Evolutionary conservation across 768 basidiomycete species (phyloP), one percentile per base, ranked within the genome.

Genomic region (Mycena epipterygia): DNA sequence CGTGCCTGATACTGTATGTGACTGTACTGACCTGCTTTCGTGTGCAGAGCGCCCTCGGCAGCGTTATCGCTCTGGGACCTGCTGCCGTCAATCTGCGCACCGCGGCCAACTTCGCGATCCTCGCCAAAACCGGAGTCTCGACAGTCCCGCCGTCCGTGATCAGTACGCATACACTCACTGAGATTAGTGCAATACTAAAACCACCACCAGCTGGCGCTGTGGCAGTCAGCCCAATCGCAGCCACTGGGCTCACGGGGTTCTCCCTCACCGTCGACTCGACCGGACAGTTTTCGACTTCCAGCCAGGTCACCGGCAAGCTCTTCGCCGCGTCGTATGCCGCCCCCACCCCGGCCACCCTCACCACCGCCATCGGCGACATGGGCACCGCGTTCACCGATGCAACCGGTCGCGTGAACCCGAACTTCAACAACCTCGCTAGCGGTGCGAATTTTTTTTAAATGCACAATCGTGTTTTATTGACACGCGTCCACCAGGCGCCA

Each of bases 21-120:
- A 8, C 44, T 23, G 3, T 6, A 13, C 44, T 46, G 44, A 46
- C 23, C 9, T 6, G 23, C 44, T 5, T 46, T 23, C 19, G n/a
- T 13, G 3, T 9, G n/a, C 44, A 46, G 44, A 13, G 21, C 5
- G 44, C n/a, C 13, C 13, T 46, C 13, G 44, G 44, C 25, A 29
- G 39, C 17, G 57, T 58, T n/a, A 14, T 27, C 12, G 57, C 57
- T 29, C 25, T 42, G 3, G 57, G 57, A 19, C 57, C 57, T 11
- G 57, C 57, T 39, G 57, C 57, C 2, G 57, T 58, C 12, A 58
- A 58, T 19, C 27, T 58, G 25, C 6, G 57, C 11, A 58, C 57
- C 4, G 57, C 57, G 2, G 57, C 25, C 37, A 58, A 58, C 37
- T 58, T 29, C 27, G 39, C 16, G 16, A 42, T 58, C 25, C 56